A percentile compares a stretch with the other conserved stretches of the same genome.
Evolutionary conservation across 352 stramenopile species (phyloP).

Genomic region (Phytophthora cajani): DNA sequence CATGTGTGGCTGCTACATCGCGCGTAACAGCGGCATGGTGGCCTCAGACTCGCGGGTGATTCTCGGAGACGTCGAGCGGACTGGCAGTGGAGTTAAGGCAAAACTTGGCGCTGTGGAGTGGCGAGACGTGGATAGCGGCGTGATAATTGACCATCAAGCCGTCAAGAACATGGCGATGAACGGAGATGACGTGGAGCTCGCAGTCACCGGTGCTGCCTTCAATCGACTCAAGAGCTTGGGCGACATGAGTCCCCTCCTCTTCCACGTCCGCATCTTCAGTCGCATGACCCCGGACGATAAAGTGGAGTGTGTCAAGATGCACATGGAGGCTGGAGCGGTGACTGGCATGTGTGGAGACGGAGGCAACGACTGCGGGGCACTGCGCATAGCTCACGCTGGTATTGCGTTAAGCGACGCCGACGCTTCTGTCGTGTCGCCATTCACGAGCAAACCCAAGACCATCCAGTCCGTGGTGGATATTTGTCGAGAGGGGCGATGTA

Average conservation of each 20-base stretch:
- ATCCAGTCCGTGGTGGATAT: slow-evolving; percentile 83
- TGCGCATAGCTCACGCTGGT: slow-evolving; percentile 80
- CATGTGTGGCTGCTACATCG: slow-evolving; percentile 51
- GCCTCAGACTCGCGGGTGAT: slow-evolving; percentile 32
- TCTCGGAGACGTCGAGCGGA: slow-evolving; percentile 32
- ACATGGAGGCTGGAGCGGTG: slow-evolving; percentile 50
- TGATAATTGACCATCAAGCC: slow-evolving; percentile 30
- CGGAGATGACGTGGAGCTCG: slow-evolving; percentile 42
- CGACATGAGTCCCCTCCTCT: slow-evolving; percentile 43
- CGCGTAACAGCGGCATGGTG: slow-evolving; percentile 46
- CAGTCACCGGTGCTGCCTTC: slow-evolving; percentile 49
- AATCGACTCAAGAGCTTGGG: slow-evolving; percentile 34
- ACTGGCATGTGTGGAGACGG: slow-evolving; percentile 67
- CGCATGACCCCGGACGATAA: slow-evolving; percentile 60
- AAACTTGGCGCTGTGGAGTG: slow-evolving; percentile 17
- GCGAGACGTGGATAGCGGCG: slow-evolving; percentile 40
- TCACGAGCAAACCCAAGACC: slow-evolving; percentile 84
- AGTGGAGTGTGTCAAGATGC: slow-evolving; percentile 43
- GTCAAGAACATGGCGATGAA: slow-evolving; percentile 13
- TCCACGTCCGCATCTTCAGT: slow-evolving; percentile 59
- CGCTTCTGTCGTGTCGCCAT: slow-evolving; percentile 82
- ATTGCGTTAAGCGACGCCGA: slow-evolving; percentile 82
- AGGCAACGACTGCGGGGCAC: slow-evolving; percentile 83
- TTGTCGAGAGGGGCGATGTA: slow-evolving; percentile 81
- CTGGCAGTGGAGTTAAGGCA: slow-evolving; percentile 15